A percentile compares a stretch with the other conserved stretches of the same genome.
Conservation (phyloP, 805 yeast genomes). For the Metschnikowia noctiluminum region DNA sequence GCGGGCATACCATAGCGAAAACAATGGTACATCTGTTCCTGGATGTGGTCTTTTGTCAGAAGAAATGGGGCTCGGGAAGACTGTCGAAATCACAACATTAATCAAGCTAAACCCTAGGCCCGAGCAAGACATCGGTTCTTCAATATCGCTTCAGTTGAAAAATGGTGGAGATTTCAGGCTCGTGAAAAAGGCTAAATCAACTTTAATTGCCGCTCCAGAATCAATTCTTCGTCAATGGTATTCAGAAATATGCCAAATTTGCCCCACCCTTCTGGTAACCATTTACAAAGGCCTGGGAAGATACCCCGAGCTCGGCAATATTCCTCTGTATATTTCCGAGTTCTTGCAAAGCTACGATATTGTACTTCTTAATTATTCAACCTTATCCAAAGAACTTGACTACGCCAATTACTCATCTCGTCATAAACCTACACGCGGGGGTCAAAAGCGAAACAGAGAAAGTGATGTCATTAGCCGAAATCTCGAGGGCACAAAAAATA, state of each 20-base stretch:
- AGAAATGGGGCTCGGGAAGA: conserved; percentile 97
- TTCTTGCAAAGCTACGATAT: conserved; percentile 63
- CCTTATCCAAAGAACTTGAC: conserved; percentile 72
- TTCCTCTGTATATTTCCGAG: conserved; percentile 46
- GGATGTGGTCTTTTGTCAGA: conserved; percentile 77
- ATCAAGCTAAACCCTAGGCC: conserved; percentile 59
- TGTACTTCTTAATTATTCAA: conserved; percentile 73
- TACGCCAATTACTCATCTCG: conserved; percentile 70
- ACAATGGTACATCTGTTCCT: conserved; percentile 30
- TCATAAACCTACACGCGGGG: conserved; percentile 41
- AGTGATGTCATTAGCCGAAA: too few relatives aligned
- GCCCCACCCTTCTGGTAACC: conserved; percentile 59
- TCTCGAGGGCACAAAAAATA: not conserved
- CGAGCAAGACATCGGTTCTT: conserved; percentile 26
- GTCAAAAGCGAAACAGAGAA: conserved; percentile 12
- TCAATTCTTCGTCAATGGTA: conserved; percentile 85
- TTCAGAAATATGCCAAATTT: conserved; percentile 57
- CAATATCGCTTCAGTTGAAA: conserved; percentile 26
- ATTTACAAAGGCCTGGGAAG: conserved; percentile 56
- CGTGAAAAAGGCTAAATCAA: conserved; percentile 57
- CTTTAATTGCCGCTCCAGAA: conserved; percentile 82
- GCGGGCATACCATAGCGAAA: conserved; percentile 22
- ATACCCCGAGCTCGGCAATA: conserved; percentile 25
- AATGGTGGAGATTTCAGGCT: conserved; percentile 41
- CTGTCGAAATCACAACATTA: conserved; percentile 77